Conservation (phyloP, 345 rosid genomes). For the Psidium guajava region DNA sequence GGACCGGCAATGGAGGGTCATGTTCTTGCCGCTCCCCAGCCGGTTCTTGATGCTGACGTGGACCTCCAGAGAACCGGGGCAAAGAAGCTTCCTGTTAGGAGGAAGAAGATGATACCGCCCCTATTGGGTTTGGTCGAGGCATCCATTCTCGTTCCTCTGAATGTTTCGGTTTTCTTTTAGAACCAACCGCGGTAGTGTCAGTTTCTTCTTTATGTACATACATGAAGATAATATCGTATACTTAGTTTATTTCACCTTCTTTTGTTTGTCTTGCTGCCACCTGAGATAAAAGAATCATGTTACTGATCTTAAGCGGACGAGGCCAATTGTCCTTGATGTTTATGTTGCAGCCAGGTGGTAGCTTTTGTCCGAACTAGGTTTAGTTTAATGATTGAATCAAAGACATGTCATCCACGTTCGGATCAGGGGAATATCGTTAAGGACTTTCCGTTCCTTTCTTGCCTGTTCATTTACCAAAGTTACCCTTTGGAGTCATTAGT, state of each 20-base stretch:
- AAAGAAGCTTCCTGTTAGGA: background rate
- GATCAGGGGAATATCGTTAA: too few relatives aligned
- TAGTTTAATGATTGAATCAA: too few relatives aligned
- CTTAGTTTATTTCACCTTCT: background rate
- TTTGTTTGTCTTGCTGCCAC: background rate
- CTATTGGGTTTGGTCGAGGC: background rate
- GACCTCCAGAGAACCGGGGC: conserved; percentile 4
- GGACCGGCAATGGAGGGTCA: conserved; percentile 50
- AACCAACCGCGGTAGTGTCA: background rate
- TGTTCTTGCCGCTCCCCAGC: conserved; percentile 26
- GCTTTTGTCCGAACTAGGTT: too few relatives aligned
- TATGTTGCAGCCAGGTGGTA: too few relatives aligned
- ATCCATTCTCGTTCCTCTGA: background rate
- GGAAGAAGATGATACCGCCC: background rate
- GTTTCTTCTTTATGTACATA: background rate
- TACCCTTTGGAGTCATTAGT: too few relatives aligned
- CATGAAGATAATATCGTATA: background rate
- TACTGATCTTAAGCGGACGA: too few relatives aligned
- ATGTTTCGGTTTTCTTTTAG: background rate
- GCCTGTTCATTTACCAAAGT: too few relatives aligned
- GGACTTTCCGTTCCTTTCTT: too few relatives aligned
- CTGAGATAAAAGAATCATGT: too few relatives aligned
- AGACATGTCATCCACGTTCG: too few relatives aligned
- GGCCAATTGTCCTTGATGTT: too few relatives aligned
- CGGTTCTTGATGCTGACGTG: conserved; percentile 31